These are phyloP conservation scores for Penicillium sp. DNA, from an alignment of 2,329 filamentous ascomycete species.

Conservation along the genomic window DNA sequence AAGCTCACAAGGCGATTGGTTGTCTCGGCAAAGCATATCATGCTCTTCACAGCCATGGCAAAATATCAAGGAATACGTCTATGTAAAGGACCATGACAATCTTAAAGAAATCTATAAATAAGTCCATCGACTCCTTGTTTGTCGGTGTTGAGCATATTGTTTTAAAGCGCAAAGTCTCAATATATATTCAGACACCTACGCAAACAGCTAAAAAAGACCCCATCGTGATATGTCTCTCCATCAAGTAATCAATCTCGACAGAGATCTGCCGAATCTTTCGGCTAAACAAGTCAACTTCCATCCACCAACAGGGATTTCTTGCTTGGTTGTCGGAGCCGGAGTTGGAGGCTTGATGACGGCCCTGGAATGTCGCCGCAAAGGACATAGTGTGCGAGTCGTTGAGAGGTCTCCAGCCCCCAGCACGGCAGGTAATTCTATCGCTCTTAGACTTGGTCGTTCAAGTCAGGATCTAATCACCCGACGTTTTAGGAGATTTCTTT, in stretches of 20 bases:
- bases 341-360: conserved; percentile 24
- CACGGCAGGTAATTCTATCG: conserved; percentile 2
- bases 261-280: background rate
- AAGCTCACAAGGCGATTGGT: conserved; percentile 1
- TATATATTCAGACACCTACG: background rate
- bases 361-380: conserved; percentile 27
- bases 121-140: background rate
- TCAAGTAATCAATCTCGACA: conserved; percentile 3
- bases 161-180: too few relatives aligned
- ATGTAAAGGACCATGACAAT: background rate
- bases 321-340: conserved; percentile 26
- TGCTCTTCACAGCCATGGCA: background rate
- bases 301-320: conserved; percentile 18
- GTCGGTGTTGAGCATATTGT: background rate
- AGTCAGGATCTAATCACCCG: background rate
- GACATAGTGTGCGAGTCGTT: conserved; percentile 24
- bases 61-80: background rate
- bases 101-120: background rate
- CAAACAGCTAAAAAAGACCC: too few relatives aligned
- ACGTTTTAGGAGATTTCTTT: conserved; percentile 21
- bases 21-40: background rate
- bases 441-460: background rate
- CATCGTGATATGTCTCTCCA: conserved; percentile 2
- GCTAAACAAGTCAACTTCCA: background rate
- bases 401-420: conserved; percentile 15